Conservation (phyloP, 1,284 basidiomycete genomes). For the Papiliotrema flavescens region DNA sequence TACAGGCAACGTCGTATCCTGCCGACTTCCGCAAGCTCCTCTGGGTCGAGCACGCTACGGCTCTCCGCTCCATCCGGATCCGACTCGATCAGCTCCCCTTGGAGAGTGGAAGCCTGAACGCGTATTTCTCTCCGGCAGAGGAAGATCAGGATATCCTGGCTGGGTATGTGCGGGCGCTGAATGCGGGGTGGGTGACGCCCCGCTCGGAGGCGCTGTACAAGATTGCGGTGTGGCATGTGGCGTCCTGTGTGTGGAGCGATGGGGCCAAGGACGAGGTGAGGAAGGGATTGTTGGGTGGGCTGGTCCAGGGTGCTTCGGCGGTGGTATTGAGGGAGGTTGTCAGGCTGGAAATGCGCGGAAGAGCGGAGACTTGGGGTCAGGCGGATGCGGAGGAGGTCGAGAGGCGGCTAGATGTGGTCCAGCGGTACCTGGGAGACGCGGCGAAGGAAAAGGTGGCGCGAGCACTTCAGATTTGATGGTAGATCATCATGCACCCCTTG, state of each 20-base stretch:
- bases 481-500: too few species aligned
- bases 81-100: constrained; percentile 30
- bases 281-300: neutral
- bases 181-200: constrained; percentile 30
- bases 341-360: neutral
- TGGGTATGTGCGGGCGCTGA: constrained; percentile 48
- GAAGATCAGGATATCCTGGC: constrained; percentile 62
- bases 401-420: too few species aligned
- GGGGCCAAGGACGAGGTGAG: neutral
- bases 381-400: too few species aligned
- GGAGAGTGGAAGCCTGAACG: constrained; percentile 51
- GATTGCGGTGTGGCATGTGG: constrained; percentile 75
- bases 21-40: constrained; percentile 78
- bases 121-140: constrained; percentile 72
- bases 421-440: too few species aligned
- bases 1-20: constrained; percentile 65
- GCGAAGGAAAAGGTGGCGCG: too few species aligned
- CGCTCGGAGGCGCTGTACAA: constrained; percentile 58
- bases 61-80: constrained; percentile 58
- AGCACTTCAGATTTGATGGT: too few species aligned
- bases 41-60: constrained; percentile 70
- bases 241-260: constrained; percentile 63
- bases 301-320: too few species aligned
- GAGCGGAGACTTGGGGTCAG: too few species aligned
- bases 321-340: neutral